Evolutionary conservation across 257 asterid genomes (phyloP), one percentile per base, ranked within the genome.

Genomic region (Rauvolfia tetraphylla): DNA sequence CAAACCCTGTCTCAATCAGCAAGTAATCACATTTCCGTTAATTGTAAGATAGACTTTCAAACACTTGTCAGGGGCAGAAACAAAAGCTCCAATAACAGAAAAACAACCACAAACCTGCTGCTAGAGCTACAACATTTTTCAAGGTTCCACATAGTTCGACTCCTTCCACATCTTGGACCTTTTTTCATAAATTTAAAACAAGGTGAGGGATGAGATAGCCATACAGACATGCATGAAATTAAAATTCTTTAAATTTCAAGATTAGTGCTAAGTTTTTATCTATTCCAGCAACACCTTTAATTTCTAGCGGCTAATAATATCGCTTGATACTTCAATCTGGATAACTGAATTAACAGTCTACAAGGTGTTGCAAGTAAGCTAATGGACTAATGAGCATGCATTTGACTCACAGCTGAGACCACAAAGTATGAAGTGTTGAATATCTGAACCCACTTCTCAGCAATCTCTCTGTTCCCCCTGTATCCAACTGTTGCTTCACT

Each of bases 81-180:
- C 9, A 27, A 23, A 27, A 77, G 13, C 10, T 70, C 46, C 72
- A 71, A 38, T 1, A 73, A 65, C 27, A 27, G 54, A 61, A 61
- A 68, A 63, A 4, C 39, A 75, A 76, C 68, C 73, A 69, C 76
- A 25, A 41, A 89, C 98, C 98, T 85, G 98, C 98, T 74, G 93
- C 98, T 48, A 93, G 78, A 61, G 98, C 98, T 78, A 93, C 98
- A 3, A 93, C 81, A 51, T 93, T 93, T 84, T 93, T 93, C 61
- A 91, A 83, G 18, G 98, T 93, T 75, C 98, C 98, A 79, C 98
- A 93, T 67, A 93, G 89, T 82, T 93, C 98, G 36, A 91, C 97
- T 65, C 98, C 97, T 88, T 93, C 98, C 65, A 93, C 97, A 84
- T 93, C 98, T 89, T 91, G 90, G 75, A 90, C 96, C 98, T 91